Base-by-base conservation (phyloP, 805 yeast species). In the Candida maltosa region DNA sequence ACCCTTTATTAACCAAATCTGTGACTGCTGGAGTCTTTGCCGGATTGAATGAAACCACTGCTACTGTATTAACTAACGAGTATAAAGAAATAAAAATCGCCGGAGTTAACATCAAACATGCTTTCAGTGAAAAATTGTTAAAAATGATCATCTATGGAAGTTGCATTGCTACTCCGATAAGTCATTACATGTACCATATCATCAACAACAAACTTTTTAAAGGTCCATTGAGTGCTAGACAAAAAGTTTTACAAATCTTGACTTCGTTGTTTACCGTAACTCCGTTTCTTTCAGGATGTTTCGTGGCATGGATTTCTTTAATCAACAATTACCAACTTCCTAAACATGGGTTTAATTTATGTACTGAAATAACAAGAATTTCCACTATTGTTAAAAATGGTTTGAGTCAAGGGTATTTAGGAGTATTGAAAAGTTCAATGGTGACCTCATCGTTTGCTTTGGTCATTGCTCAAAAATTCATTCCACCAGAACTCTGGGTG, bases 401-500 rank as follows among this genome's bases (percentile, higher is more conserved):
- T 6, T 52, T 77, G 48, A 52, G 58, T 32, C 59, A 49, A n/a
- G 74, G 73, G 28, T 70, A 73, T 37, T 43, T 62, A 31, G 47
- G 66, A 1, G 74, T 78, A 6, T 59, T 76, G 39, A 71, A 69
- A 41, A 62, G 77, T 1, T 75, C 84, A 1, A 68, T 78, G 60
- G 44, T 70, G n/a, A 70, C 82, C 4, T 71, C 77, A 24, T 70
- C 76, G 9, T 47, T 73, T 3, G 70, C 78, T 4, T 56, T 78
- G 48, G 46, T 70, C 1, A 39, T 77, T 20, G 83, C 85, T 4
- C 87, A 80, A 49, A 72, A 62, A 34, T 76, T 66, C 41, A 45
- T 80, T 9, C 62, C 68, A 6, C 80, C 81, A 2, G 76, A 78
- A 46, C 58, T 72, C 20, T 80, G 87, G 87, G 79, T 76, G 8